Evolutionary conservation across 805 yeast genomes (phyloP), one percentile per base, ranked within the genome.

Genomic region (Saccharomyces cerevisiae): DNA sequence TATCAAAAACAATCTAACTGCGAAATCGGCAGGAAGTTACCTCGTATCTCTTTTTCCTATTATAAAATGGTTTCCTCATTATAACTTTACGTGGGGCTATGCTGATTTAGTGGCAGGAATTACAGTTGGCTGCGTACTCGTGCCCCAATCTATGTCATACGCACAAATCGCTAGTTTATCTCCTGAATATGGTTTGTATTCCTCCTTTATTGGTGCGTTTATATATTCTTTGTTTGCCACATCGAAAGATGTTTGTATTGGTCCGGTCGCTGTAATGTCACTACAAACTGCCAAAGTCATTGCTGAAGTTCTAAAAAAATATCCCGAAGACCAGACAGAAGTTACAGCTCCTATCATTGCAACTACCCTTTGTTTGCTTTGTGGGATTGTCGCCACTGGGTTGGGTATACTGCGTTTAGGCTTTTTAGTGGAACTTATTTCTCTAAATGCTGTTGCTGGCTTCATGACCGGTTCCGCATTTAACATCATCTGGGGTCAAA

Each of bases 261-360:
- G 97, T 29, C 97, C 97, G 9, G 97, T 91, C 41, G 97, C 97
- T 13, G 97, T 91, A 54, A 90, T 91, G 96, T 87, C 96, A 14
- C 70, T 82, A 59, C 91, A 89, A 69, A 89, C 88, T 32, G 84
- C 91, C 50, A 87, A 85, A 68, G 89, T 88, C 53, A 77, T 91
- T 53, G 77, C 81, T 30, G 74, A 76, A 50, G 94, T 90, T 11
- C 80, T 80, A 57, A 73, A 61, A 13, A 78, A 75, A 56, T 75
- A 77, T 57, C 77, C 81, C 0, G 68, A 54, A 50, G 60, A 56
- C 6, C 67, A 70, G 32, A 56, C 70, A 2, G 65, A 63, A 24
- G 75, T 75, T 52, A 63, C 78, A 5, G 86, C 82, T 2, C 89
- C 91, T 1, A 77, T 78, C 50, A 87, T 91, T 69, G 97, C 96